Conservation (phyloP, 225 moss, liverwort and hornwort genomes). For the Anthoceros angustus region DNA sequence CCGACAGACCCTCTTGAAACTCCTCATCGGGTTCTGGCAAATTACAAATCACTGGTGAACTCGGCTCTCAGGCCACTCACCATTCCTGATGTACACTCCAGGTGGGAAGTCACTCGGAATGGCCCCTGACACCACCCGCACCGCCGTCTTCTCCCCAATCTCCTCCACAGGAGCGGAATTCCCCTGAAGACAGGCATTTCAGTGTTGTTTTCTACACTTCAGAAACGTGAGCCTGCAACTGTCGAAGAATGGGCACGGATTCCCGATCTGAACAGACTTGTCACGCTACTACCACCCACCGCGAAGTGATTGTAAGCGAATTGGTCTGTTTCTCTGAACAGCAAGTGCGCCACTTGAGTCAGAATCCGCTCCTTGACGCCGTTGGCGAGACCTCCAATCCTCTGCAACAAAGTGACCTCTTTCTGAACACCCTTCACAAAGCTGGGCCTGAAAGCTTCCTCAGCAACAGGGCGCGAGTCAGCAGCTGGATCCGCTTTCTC, state of each 20-base stretch:
- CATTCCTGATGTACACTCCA: not conserved
- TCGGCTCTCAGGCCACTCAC: not conserved
- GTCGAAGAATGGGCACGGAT: not conserved
- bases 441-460: not conserved
- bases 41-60: not conserved
- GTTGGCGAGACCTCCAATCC: not conserved
- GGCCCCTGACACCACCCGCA: not conserved
- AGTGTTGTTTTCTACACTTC: not conserved
- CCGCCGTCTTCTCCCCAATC: not conserved
- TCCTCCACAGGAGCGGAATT: not conserved
- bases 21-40: not conserved
- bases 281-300: not conserved
- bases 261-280: not conserved
- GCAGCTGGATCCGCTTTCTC: not conserved
- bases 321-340: not conserved
- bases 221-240: not conserved
- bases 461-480: not conserved
- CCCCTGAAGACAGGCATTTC: not conserved
- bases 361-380: not conserved
- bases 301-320: not conserved
- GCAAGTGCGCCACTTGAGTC: not conserved
- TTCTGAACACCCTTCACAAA: not conserved
- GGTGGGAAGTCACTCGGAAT: not conserved
- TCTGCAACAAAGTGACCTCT: not conserved
- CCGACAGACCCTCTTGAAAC: not conserved